These are phyloP conservation scores for Prunus mume DNA, from an alignment of 306 rosid genomes.

Conservation along the genomic window DNA sequence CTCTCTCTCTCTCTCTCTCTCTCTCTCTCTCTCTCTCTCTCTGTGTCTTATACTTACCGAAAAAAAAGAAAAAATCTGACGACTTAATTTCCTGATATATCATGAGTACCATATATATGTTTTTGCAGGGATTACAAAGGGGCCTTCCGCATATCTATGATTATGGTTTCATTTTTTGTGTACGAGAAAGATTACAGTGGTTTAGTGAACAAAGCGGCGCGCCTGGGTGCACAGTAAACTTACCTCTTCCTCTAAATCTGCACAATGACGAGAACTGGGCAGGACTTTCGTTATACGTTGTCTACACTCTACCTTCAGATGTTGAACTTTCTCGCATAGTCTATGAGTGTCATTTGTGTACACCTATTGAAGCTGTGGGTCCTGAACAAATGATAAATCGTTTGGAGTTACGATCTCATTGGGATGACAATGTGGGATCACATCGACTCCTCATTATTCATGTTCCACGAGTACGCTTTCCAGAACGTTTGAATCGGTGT, in stretches of 20 bases:
- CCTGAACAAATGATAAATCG: not conserved
- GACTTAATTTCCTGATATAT: not conserved
- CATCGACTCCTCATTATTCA: not conserved
- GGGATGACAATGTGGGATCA: not conserved
- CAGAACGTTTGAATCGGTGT: not conserved
- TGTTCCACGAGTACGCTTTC: conserved; percentile 7
- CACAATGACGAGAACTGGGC: not conserved
- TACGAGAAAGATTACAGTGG: not conserved
- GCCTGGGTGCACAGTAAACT: not conserved
- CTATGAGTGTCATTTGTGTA: not conserved
- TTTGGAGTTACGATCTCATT: not conserved
- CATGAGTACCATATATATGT: not conserved
- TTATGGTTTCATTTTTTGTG: not conserved
- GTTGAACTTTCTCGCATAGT: too few species aligned
- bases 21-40: not conserved
- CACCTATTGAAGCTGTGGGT: not conserved
- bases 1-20: not conserved
- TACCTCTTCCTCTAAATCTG: not conserved
- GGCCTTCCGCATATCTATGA: not conserved
- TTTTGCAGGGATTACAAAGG: not conserved
- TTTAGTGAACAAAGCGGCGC: not conserved
- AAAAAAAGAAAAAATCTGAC: not conserved
- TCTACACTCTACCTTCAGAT: not conserved
- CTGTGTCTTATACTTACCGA: not conserved
- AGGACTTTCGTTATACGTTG: conserved; percentile 5